Evolutionary conservation across 139 green algal genomes (phyloP).

Genomic region (Tetradesmus lagerheimii): DNA sequence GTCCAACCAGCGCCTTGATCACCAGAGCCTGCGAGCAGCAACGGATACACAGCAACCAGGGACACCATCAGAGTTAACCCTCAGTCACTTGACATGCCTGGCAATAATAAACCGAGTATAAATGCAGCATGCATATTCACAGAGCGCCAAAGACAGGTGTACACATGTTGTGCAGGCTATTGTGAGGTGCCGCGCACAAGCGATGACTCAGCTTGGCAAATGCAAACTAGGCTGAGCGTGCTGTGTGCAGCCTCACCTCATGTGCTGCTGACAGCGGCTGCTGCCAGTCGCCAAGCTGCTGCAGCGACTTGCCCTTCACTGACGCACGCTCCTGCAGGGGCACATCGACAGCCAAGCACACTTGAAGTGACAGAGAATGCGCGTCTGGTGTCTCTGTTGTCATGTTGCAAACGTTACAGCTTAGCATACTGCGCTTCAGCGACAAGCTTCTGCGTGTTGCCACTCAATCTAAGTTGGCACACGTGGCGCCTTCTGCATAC

Average conservation of each 20-base stretch:
- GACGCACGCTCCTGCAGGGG: slow-evolving; percentile 19
- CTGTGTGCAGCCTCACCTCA: slow-evolving; percentile 37
- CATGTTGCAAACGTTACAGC: neutral
- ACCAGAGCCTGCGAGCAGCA: slow-evolving; percentile 48
- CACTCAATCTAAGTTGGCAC: too few species aligned
- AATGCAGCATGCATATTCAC: too few species aligned
- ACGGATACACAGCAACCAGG: slow-evolving; percentile 34
- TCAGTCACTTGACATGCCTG: too few species aligned
- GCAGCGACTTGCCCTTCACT: slow-evolving; percentile 13
- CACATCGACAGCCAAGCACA: neutral
- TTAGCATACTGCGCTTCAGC: too few species aligned
- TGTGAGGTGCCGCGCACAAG: neutral
- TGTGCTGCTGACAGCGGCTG: slow-evolving; percentile 50
- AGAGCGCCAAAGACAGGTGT: too few species aligned
- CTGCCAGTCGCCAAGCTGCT: slow-evolving; percentile 56
- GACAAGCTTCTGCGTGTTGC: too few species aligned
- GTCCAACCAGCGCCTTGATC: slow-evolving; percentile 50
- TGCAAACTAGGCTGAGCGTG: neutral
- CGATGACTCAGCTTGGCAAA: neutral
- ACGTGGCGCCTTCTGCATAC: too few species aligned
- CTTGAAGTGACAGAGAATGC: neutral
- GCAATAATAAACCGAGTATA: neutral
- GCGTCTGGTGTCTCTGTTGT: neutral
- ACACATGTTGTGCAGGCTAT: neutral
- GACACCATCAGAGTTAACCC: neutral